Conservation (phyloP, 495 filamentous ascomycete genomes). For the Sporormia fimetaria region DNA sequence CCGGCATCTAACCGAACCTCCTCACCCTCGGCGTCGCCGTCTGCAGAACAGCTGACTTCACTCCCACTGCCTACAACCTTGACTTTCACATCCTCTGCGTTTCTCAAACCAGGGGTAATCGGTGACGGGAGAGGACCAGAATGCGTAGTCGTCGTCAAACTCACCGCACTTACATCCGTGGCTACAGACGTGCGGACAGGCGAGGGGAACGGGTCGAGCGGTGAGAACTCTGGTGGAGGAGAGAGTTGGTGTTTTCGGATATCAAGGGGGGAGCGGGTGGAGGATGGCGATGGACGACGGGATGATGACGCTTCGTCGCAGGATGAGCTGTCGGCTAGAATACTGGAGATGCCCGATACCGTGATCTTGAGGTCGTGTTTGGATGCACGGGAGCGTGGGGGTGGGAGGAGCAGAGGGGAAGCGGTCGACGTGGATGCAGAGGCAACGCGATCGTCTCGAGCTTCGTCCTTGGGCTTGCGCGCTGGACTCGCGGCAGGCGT, state of each 20-base stretch:
- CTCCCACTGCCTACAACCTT: slow-evolving; percentile 25
- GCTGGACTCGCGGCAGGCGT: slow-evolving; percentile 13
- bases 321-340: slow-evolving; percentile 20
- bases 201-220: slow-evolving; percentile 19
- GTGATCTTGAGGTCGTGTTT: slow-evolving; percentile 2
- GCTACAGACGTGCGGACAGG: slow-evolving; percentile 7
- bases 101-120: slow-evolving; percentile 19
- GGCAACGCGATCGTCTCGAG: slow-evolving; percentile 1
- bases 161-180: slow-evolving; percentile 7
- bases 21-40: slow-evolving; percentile 15
- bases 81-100: slow-evolving; percentile 18
- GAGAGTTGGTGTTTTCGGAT: slow-evolving; percentile 5
- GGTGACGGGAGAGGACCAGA: slow-evolving; percentile 22
- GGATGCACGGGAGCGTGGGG: slow-evolving; percentile 6
- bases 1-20: slow-evolving; percentile 10
- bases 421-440: no score
- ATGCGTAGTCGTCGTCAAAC: slow-evolving; percentile 21
- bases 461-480: not conserved
- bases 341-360: slow-evolving; percentile 6
- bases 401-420: slow-evolving; percentile 9
- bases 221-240: slow-evolving; percentile 14
- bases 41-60: slow-evolving; percentile 22
- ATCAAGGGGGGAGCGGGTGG: slow-evolving; percentile 1
- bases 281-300: not conserved
- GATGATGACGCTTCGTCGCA: slow-evolving; percentile 5